Base-by-base conservation (phyloP, 106 monocot species). In the Platanthera guangdongensis region DNA sequence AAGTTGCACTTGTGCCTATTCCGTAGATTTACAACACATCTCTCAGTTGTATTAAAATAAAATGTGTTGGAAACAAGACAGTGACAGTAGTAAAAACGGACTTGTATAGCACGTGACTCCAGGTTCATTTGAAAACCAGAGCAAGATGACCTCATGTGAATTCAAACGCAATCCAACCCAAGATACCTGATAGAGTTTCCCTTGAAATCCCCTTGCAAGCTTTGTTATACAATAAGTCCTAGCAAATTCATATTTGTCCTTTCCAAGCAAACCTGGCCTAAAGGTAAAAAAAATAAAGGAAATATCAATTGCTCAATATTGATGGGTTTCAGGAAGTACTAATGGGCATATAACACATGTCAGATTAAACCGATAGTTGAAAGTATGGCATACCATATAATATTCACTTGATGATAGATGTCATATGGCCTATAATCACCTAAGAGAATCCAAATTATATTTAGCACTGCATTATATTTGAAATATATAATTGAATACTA, bases 161-260 rank as follows among this genome's bases (percentile, higher is more conserved):
- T 2, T 71, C 48, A 47, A 71, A 18, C 15, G 0, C 0, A 71
- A 5, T 47, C 4, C 9, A 16, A 51, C 1, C 9, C 16, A 72
- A 10, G 65, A 69, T 80, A 90, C 95, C 90, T 87, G 78, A 76
- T 86, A 94, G 71, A 81, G 59, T n/a, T 77, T 89, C 73, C 97
- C 97, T 7, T 94, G 68, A 67, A 16, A 76, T 59, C 89, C 81
- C 76, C 74, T 84, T 51, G 82, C 77, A 73, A 81, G 45, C 79
- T 80, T 85, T 74, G 86, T 14, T 18, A 80, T 81, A 77, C 97
- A 97, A 82, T 97, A 97, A 71, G 80, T 88, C 21, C 86, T 94
- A 10, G 97, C 97, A 88, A 88, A 97, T 80, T 97, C 97, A 86
- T 89, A 97, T 78, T 97, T 97, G 78, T 94, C 84, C 64, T 86